A percentile compares a stretch with the other conserved stretches of the same genome.
These are phyloP conservation scores for Lanmaoa pseudosensibilis DNA, from an alignment of 768 basidiomycete genomes.

Conservation along the genomic window DNA sequence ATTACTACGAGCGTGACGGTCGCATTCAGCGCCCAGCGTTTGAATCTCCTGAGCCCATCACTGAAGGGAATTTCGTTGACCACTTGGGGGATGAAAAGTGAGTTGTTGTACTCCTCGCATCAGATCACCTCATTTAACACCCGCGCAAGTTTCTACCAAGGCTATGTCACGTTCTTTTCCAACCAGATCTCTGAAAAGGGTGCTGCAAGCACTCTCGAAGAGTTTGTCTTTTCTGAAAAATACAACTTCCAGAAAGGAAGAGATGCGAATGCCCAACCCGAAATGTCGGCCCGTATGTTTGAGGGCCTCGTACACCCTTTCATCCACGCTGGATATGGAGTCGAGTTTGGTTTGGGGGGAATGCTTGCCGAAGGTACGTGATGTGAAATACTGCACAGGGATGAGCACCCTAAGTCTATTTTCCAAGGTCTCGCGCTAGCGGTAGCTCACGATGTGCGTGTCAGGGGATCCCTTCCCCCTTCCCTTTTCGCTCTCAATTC, in stretches of 20 bases:
- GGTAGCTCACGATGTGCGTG: slow-evolving; percentile 32
- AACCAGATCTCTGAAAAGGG: slow-evolving; percentile 19
- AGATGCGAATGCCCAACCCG: slow-evolving; percentile 34
- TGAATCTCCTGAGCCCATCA: slow-evolving; percentile 25
- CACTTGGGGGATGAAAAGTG: slow-evolving; percentile 31
- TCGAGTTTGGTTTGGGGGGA: slow-evolving; percentile 63
- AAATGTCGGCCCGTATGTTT: slow-evolving; percentile 53
- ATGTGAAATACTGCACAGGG: too few species aligned
- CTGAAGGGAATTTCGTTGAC: slow-evolving; percentile 23
- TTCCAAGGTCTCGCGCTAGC: slow-evolving; percentile 26
- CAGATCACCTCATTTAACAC: neutral
- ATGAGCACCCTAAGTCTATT: neutral
- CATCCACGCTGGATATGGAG: slow-evolving; percentile 61
- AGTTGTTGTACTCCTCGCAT: neutral
- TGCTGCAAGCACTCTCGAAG: slow-evolving; percentile 17
- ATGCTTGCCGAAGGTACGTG: slow-evolving; percentile 58
- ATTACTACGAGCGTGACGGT: slow-evolving; percentile 27
- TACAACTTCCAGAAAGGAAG: slow-evolving; percentile 24
- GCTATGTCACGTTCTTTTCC: slow-evolving; percentile 30
- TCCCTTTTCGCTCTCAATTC: slow-evolving; percentile 9
- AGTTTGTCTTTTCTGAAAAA: slow-evolving; percentile 33
- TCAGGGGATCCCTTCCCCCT: slow-evolving; percentile 34
- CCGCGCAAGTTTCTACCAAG: slow-evolving; percentile 24
- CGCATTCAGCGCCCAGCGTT: slow-evolving; percentile 24
- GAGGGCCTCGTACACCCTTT: slow-evolving; percentile 58